phyloP scores from a whole-genome alignment of 495 filamentous ascomycete species.

The Talaromyces liani region DNA sequence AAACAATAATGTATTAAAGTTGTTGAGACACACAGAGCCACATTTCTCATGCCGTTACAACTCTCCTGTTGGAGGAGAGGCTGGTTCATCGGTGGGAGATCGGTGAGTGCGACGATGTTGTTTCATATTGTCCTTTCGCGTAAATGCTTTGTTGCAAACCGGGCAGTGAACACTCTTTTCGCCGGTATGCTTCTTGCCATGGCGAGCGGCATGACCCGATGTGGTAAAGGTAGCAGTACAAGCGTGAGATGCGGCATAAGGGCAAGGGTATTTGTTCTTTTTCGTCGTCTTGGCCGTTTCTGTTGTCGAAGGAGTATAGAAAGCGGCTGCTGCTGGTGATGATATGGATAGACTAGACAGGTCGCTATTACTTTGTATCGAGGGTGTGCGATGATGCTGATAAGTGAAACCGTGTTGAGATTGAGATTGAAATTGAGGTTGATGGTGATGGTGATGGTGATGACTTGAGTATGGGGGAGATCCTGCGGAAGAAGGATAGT shows the following conservation, averaged over 20 bases:
- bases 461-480: slow-evolving; percentile 20
- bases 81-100: slow-evolving; percentile 28
- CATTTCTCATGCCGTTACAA: not conserved
- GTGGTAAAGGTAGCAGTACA: slow-evolving; percentile 88
- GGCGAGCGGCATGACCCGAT: slow-evolving; percentile 90
- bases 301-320: slow-evolving; percentile 1
- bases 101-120: slow-evolving; percentile 87
- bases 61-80: slow-evolving; percentile 1
- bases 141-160: slow-evolving; percentile 89
- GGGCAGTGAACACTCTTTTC: slow-evolving; percentile 90
- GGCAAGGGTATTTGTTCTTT: slow-evolving; percentile 52
- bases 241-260: slow-evolving; percentile 53
- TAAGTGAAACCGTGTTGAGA: not conserved
- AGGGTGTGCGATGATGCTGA: slow-evolving; percentile 6
- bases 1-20: not conserved
- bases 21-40: not conserved
- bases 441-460: slow-evolving; percentile 9
- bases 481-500: not conserved
- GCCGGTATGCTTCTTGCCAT: slow-evolving; percentile 93
- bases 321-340: not conserved
- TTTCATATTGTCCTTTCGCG: slow-evolving; percentile 97
- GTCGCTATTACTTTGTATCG: slow-evolving; percentile 6
- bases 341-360: slow-evolving; percentile 1
- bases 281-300: slow-evolving; percentile 10
- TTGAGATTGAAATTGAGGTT: not conserved